phyloP scores from a whole-genome alignment of 345 rosid species.

The Eucalyptus paniculata region DNA sequence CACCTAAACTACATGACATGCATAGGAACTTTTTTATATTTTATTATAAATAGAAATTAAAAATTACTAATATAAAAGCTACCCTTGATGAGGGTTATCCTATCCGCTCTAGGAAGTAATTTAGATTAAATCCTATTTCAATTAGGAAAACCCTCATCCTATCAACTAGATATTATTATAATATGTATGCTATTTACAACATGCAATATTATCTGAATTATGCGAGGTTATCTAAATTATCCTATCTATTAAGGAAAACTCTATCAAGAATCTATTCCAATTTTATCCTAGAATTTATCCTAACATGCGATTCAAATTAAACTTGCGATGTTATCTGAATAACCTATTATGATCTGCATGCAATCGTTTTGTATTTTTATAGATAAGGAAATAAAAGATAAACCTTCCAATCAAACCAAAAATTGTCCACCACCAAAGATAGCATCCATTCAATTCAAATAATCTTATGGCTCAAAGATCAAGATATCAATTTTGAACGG shows the following conservation, averaged over 20 bases:
- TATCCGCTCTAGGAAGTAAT: not conserved
- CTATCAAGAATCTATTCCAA: not conserved
- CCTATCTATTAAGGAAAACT: not conserved
- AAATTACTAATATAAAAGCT: not conserved
- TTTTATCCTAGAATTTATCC: not conserved
- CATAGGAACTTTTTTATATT: too few relatives aligned
- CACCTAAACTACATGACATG: too few relatives aligned
- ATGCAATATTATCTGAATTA: not conserved
- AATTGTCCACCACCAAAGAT: not conserved
- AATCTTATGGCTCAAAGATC: not conserved
- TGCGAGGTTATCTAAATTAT: not conserved
- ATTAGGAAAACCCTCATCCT: not conserved
- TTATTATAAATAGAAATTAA: too few relatives aligned
- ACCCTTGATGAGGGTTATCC: not conserved
- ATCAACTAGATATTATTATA: not conserved
- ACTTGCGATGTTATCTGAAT: not conserved
- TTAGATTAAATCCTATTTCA: not conserved
- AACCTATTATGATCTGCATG: not conserved
- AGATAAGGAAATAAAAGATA: not conserved
- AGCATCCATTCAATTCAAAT: not conserved
- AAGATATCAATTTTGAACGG: too few relatives aligned
- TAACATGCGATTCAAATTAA: too few relatives aligned
- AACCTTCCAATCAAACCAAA: not conserved
- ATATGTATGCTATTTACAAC: not conserved
- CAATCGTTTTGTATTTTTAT: not conserved